These are phyloP conservation scores for Suillus fuscotomentosus DNA, from an alignment of 768 basidiomycete genomes.

Conservation along the genomic window DNA sequence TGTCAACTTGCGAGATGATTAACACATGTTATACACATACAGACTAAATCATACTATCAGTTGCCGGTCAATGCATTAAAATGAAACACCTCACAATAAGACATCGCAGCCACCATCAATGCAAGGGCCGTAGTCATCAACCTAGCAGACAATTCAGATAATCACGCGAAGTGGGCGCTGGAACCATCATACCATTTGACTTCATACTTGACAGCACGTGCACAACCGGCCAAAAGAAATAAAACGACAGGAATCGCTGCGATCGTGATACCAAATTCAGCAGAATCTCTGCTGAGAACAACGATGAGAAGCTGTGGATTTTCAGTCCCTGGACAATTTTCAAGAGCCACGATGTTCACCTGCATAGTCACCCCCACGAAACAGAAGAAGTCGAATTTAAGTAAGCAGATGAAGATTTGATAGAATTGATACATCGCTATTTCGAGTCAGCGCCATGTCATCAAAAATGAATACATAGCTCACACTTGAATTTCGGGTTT, in stretches of 20 bases:
- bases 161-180: conserved; percentile 1
- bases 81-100: conserved; percentile 59
- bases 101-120: conserved; percentile 75
- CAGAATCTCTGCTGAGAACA: conserved; percentile 58
- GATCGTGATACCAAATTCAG: conserved; percentile 81
- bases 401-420: conserved; percentile 82
- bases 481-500: conserved; percentile 81
- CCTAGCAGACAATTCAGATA: conserved; percentile 34
- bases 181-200: conserved; percentile 63
- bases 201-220: conserved; percentile 73
- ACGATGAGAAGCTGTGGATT: conserved; percentile 71
- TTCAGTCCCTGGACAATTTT: conserved; percentile 2
- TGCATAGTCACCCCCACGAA: conserved; percentile 90
- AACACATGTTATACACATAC: conserved; percentile 16
- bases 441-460: conserved; percentile 6
- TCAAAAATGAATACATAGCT: conserved; percentile 18
- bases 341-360: conserved; percentile 34
- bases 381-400: conserved; percentile 90
- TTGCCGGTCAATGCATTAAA: conserved; percentile 4
- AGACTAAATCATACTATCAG: conserved; percentile 19
- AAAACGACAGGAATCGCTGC: conserved; percentile 82
- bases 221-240: conserved; percentile 60
- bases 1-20: conserved; percentile 3
- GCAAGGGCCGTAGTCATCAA: conserved; percentile 70
- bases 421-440: conserved; percentile 88